A percentile compares a stretch with the other conserved stretches of the same genome.
Conservation (phyloP, 306 rosid genomes). For the Fragaria nilgerrensis region DNA sequence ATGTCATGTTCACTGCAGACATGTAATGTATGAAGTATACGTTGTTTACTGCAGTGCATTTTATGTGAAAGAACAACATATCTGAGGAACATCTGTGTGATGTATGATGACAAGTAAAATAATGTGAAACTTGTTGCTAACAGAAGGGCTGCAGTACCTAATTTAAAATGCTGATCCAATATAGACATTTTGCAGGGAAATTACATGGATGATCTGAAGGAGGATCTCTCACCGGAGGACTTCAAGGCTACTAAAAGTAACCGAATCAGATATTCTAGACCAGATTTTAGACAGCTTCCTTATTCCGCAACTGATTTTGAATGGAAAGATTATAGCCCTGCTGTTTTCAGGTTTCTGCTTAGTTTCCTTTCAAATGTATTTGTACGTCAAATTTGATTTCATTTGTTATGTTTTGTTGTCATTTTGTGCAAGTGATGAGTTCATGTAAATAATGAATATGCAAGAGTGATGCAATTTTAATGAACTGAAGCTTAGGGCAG, state of each 20-base stretch:
- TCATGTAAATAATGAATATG: not conserved
- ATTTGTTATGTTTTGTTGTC: not conserved
- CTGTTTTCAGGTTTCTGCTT: constrained; percentile 42
- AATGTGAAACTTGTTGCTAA: not conserved
- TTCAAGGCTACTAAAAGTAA: constrained; percentile 30
- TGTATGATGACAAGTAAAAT: not conserved
- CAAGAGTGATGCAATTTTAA: not conserved
- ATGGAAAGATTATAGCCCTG: constrained; percentile 45
- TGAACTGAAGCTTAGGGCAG: not conserved
- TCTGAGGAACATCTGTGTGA: not conserved
- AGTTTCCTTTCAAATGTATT: not conserved
- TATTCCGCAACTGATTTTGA: constrained; percentile 26
- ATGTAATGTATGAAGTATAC: not conserved
- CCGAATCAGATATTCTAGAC: constrained; percentile 21
- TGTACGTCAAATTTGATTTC: not conserved
- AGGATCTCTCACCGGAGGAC: constrained; percentile 29
- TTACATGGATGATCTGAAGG: constrained; percentile 30
- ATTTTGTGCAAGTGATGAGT: not conserved
- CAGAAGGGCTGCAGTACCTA: not conserved
- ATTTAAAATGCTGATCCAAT: constrained; percentile 14
- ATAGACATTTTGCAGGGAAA: constrained; percentile 16
- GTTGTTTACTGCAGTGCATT: not conserved
- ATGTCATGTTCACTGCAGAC: not conserved
- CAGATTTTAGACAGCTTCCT: constrained; percentile 5
- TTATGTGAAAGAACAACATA: not conserved